These are phyloP conservation scores for Amylostereum areolatum DNA, from an alignment of 1,284 basidiomycete species.

Conservation along the genomic window DNA sequence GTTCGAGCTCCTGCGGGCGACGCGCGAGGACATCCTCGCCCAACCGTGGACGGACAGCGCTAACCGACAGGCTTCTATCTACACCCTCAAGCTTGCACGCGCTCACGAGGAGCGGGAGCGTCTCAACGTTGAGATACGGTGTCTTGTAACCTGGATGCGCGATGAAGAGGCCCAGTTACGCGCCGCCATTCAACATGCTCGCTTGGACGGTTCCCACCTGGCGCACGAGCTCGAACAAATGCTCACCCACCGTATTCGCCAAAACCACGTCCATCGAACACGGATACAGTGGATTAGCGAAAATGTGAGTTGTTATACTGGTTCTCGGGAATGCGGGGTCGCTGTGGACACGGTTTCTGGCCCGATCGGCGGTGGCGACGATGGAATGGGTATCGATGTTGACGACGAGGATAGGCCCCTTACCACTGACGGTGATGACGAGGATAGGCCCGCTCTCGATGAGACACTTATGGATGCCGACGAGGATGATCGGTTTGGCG, in stretches of 20 bases:
- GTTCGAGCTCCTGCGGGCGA: conserved; percentile 10
- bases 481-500: not conserved
- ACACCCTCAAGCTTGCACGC: conserved; percentile 5
- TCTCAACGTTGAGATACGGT: conserved; percentile 26
- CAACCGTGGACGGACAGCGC: conserved; percentile 9
- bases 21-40: conserved; percentile 6
- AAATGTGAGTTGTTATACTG: conserved; percentile 1
- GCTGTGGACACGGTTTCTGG: no score
- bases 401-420: not conserved
- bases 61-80: conserved; percentile 5
- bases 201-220: no score
- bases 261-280: not conserved
- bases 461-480: not conserved
- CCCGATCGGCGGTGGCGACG: no score
- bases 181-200: no score
- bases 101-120: conserved; percentile 11
- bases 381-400: no score
- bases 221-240: no score
- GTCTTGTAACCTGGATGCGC: conserved; percentile 22
- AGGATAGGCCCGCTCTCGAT: not conserved
- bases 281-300: not conserved
- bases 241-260: no score
- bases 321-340: conserved; percentile 3
- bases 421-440: not conserved
- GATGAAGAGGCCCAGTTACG: no score